Conservation (phyloP, 768 basidiomycete genomes). For the Boletus rubroflammeus region DNA sequence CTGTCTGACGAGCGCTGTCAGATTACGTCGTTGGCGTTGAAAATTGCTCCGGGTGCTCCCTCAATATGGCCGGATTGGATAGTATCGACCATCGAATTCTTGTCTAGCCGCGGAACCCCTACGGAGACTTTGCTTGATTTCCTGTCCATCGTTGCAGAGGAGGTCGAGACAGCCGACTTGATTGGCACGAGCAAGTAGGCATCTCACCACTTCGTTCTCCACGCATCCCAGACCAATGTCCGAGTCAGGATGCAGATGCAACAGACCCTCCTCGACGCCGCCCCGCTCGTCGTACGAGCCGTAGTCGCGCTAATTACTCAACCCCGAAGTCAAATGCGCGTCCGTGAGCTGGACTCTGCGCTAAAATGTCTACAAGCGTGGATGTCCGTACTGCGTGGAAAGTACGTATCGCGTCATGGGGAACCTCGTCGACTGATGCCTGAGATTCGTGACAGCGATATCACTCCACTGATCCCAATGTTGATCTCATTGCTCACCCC, state of each 20-base stretch:
- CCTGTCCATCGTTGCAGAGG: constrained; percentile 80
- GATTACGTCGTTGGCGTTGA: constrained; percentile 69
- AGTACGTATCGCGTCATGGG: constrained; percentile 42
- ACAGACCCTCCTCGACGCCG: constrained; percentile 62
- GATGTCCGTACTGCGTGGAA: constrained; percentile 66
- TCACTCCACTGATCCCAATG: constrained; percentile 65
- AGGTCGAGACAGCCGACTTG: constrained; percentile 72
- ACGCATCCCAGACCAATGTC: constrained; percentile 4
- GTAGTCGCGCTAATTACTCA: constrained; percentile 55
- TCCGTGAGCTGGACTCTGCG: constrained; percentile 58
- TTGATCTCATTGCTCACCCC: constrained; percentile 49
- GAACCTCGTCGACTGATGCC: not conserved
- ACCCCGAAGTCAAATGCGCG: constrained; percentile 30
- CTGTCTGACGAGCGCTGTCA: constrained; percentile 24
- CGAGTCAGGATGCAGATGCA: constrained; percentile 54
- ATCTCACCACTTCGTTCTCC: constrained; percentile 8
- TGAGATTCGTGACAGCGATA: constrained; percentile 43
- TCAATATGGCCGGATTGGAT: constrained; percentile 78
- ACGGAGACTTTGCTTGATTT: constrained; percentile 68
- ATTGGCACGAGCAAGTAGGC: constrained; percentile 68
- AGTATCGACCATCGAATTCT: constrained; percentile 53
- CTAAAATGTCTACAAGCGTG: constrained; percentile 82
- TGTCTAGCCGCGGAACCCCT: constrained; percentile 58
- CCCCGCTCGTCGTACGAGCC: constrained; percentile 67
- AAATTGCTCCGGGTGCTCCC: constrained; percentile 57